A percentile compares a stretch with the other conserved stretches of the same genome.
Conservation (phyloP, 306 rosid genomes). For the Cicer chorassanicum region DNA sequence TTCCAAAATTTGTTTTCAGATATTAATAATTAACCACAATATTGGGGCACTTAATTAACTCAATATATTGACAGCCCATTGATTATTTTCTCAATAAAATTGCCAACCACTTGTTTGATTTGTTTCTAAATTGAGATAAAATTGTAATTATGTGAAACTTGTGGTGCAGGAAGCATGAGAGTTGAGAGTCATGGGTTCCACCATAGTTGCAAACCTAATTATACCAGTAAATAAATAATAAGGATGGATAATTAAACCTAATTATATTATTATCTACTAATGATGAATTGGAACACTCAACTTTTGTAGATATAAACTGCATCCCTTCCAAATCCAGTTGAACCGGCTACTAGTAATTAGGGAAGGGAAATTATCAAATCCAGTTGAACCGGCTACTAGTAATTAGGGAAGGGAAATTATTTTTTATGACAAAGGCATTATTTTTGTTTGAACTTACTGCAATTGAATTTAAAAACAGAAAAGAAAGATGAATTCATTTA, state of each 20-base stretch:
- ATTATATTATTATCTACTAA: too few relatives aligned
- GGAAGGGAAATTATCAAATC: too few relatives aligned
- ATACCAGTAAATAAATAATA: background rate
- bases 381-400: too few relatives aligned
- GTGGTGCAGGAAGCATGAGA: constrained; percentile 13
- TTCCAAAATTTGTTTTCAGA: too few relatives aligned
- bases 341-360: too few relatives aligned
- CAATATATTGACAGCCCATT: constrained; percentile 18
- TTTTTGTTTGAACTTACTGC: too few relatives aligned
- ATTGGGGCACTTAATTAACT: background rate
- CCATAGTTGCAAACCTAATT: background rate
- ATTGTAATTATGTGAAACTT: background rate
- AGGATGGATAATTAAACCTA: too few relatives aligned
- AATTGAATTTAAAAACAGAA: background rate
- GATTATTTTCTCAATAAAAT: background rate
- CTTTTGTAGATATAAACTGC: too few relatives aligned
- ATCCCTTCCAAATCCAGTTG: too few relatives aligned
- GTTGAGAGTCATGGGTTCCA: background rate
- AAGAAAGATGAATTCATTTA: background rate
- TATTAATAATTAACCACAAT: background rate
- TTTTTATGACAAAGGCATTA: too few relatives aligned
- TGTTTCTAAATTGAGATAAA: background rate
- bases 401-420: too few relatives aligned
- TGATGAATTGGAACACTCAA: too few relatives aligned
- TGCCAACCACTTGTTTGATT: background rate